Evolutionary conservation across 106 monocot genomes (phyloP), one percentile per base, ranked within the genome.

Genomic region (Amphibolis antarctica): DNA sequence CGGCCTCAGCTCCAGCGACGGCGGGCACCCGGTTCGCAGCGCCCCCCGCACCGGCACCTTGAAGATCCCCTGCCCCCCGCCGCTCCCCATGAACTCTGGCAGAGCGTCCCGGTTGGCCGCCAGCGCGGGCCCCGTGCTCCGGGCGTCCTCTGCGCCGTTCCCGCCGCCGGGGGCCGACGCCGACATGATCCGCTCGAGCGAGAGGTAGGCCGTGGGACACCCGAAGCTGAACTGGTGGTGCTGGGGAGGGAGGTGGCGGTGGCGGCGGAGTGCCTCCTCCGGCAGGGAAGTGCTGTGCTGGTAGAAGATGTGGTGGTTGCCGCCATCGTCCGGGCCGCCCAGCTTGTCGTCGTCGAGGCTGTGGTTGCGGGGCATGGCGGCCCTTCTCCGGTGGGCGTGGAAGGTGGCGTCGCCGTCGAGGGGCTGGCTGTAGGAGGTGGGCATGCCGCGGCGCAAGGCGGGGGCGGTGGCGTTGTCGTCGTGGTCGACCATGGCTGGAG

Each of bases 21-120:
- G 86, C 3, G 96, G 89, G 0, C 86, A 79, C 10, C 51, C 70
- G 7, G 86, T 80, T 60, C 81, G 86, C 69, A 87, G 69, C 14
- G 96, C 82, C 13, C 89, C 84, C 0, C 90, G 79, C 28, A 66
- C 30, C 25, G 96, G 96, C 5, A 87, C 69, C 21, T 69, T 76
- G 74, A 86, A 98, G 63, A 89, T 86, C 28, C 94, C 94, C 5
- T 55, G 3, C 12, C 82, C 84, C 3, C 96, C 96, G 12, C 96
- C 86, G 44, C 28, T 52, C 17, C 83, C 96, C 28, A 70, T 71
- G 74, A 98, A 98, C 67, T 98, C 96, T 42, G 86, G 96, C 7
- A 98, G 53, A 5, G 75, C 62, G 0, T 79, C 80, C 9, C 46
- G 46, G 17, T 13, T 63, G 18, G 63, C 20, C 19, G 45, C 63